Evolutionary conservation across 768 basidiomycete species (phyloP).

Genomic region (Mycena olivaceomarginata): DNA sequence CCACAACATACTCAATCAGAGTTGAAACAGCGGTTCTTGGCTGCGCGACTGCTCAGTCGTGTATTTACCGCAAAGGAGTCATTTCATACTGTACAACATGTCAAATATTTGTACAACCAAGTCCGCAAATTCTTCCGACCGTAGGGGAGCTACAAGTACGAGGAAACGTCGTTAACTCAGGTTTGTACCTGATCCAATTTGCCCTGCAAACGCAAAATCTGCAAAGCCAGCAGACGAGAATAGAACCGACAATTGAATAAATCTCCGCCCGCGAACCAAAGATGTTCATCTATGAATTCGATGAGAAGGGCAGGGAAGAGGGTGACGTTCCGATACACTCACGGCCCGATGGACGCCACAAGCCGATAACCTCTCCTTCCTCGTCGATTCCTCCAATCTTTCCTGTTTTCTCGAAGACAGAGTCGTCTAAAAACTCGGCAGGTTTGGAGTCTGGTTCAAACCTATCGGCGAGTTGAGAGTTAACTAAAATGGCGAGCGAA

Average conservation of each 20-base stretch:
- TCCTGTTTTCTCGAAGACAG: not conserved
- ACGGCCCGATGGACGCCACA: slow-evolving; percentile 24
- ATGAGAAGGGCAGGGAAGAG: not conserved
- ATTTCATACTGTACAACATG: too few relatives aligned
- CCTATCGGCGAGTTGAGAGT: not conserved
- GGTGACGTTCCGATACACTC: not conserved
- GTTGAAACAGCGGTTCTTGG: too few relatives aligned
- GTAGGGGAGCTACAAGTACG: too few relatives aligned
- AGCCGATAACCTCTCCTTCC: slow-evolving; percentile 8
- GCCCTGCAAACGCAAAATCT: not conserved
- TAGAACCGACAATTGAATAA: slow-evolving; percentile 27
- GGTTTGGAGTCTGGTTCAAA: slow-evolving; percentile 10
- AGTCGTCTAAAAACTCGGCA: slow-evolving; percentile 3
- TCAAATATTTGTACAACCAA: too few relatives aligned
- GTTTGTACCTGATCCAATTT: too few relatives aligned
- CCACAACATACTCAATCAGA: too few relatives aligned
- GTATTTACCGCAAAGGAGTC: too few relatives aligned
- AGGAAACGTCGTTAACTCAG: too few relatives aligned
- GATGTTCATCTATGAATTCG: not conserved
- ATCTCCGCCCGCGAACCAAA: slow-evolving; percentile 23
- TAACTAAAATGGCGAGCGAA: too few relatives aligned
- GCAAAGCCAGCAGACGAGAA: slow-evolving; percentile 15
- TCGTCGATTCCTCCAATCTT: slow-evolving; percentile 17
- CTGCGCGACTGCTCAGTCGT: too few relatives aligned
- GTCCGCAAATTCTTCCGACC: too few relatives aligned